These are phyloP conservation scores for Pyrus hybrid DNA, from an alignment of 331 rosid species.

Conservation along the genomic window DNA sequence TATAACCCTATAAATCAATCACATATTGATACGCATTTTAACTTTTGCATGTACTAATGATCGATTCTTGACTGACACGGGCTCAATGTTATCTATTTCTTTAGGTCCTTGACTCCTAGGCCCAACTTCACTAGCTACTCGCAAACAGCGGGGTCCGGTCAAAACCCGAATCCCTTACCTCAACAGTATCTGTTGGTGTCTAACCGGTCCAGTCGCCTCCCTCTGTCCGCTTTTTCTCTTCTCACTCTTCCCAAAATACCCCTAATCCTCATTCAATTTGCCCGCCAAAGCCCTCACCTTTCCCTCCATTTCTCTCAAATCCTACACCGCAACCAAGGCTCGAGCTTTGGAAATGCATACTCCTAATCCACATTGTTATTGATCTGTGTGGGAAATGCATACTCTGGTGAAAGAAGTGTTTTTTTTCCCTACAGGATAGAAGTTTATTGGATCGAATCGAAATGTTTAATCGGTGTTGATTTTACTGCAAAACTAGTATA, in stretches of 20 bases:
- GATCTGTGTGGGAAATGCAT: not conserved
- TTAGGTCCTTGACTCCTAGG: not conserved
- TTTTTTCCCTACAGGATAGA: not conserved
- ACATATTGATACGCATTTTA: not conserved
- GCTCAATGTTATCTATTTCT: not conserved
- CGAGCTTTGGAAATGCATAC: conserved; percentile 16
- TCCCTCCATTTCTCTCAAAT: conserved; percentile 40
- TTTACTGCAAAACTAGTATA: not conserved
- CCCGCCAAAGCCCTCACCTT: conserved; percentile 20
- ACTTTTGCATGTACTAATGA: not conserved
- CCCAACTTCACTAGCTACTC: not conserved
- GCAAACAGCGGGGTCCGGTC: not conserved
- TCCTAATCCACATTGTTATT: not conserved
- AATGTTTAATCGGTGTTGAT: not conserved
- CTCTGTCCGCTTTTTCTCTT: conserved; percentile 19
- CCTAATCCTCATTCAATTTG: conserved; percentile 32
- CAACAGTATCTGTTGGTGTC: not conserved
- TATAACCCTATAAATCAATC: too few relatives aligned
- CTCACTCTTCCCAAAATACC: conserved; percentile 24
- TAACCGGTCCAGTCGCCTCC: not conserved
- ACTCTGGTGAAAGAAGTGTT: not conserved
- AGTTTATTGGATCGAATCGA: not conserved
- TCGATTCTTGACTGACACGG: not conserved
- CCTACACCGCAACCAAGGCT: conserved; percentile 29
- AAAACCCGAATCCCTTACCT: not conserved